Evolutionary conservation across 441 rosid genomes (phyloP).

Genomic region (Metrosideros polymorpha): DNA sequence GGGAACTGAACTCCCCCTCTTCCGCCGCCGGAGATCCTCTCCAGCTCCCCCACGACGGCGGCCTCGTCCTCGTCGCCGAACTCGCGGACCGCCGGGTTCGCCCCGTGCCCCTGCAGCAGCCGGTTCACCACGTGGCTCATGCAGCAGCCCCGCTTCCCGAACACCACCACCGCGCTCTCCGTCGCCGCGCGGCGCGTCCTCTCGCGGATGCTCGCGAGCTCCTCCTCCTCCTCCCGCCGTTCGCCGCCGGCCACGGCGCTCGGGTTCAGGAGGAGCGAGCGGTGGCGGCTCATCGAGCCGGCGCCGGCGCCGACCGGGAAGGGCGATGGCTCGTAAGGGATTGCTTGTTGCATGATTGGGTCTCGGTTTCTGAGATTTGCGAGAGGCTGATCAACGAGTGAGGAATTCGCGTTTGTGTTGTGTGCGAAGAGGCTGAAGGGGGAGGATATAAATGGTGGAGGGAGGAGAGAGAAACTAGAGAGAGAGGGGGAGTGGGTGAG

Average conservation of each 20-base stretch:
- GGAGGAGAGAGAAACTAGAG: neutral
- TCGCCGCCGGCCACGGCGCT: neutral
- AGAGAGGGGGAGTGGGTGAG: neutral
- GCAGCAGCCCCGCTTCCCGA: slow-evolving; percentile 1
- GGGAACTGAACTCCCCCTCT: neutral
- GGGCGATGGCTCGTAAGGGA: slow-evolving; percentile 49
- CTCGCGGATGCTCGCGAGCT: neutral
- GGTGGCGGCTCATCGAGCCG: neutral
- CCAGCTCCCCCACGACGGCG: neutral
- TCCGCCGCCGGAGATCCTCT: neutral
- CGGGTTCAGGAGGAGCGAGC: neutral
- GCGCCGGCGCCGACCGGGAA: neutral
- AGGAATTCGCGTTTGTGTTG: neutral
- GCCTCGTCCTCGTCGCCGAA: neutral
- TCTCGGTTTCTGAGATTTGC: neutral
- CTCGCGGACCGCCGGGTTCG: neutral
- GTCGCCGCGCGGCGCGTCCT: neutral
- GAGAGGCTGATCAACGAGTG: neutral
- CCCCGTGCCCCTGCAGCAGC: neutral
- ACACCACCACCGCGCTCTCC: slow-evolving; percentile 1
- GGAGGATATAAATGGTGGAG: neutral
- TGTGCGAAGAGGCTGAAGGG: neutral
- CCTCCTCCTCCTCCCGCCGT: neutral
- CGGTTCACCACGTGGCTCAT: neutral
- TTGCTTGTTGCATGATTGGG: slow-evolving; percentile 60